A percentile compares a stretch with the other conserved stretches of the same genome.
Conservation (phyloP, 371 early-diverging fungal genomes). For the Entomophthora muscae region DNA sequence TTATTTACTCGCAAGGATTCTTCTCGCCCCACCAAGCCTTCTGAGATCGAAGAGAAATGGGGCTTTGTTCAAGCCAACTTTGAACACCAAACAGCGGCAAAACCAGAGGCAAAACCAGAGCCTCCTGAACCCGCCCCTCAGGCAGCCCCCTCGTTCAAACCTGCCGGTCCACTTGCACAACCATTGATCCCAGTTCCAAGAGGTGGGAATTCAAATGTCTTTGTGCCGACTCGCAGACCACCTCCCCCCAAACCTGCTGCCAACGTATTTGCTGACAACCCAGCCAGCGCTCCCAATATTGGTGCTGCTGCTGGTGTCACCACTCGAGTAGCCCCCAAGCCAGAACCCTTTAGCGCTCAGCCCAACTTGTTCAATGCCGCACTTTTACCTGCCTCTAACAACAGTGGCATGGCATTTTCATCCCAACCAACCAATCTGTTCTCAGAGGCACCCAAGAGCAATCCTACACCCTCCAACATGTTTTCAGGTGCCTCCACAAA, state of each 20-base stretch:
- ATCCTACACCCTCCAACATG: neutral
- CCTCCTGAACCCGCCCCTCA: neutral
- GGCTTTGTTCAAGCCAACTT: neutral
- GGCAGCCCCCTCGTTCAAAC: neutral
- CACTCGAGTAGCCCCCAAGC: neutral
- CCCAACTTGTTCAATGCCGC: neutral
- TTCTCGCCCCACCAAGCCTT: neutral
- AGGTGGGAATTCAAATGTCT: neutral
- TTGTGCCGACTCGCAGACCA: conserved; percentile 4
- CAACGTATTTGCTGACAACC: neutral
- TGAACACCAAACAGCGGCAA: neutral
- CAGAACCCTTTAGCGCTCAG: neutral
- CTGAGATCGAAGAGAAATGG: neutral
- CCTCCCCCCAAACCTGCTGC: neutral
- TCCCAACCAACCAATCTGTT: neutral
- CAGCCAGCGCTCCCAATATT: neutral
- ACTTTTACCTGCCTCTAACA: neutral
- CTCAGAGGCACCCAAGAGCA: neutral
- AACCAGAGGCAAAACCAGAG: neutral
- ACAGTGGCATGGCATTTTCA: neutral
- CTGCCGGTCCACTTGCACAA: neutral
- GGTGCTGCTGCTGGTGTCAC: neutral
- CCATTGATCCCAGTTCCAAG: conserved; percentile 2
- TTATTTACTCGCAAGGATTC: neutral
- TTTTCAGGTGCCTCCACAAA: neutral